Base-by-base conservation (phyloP, 2,329 filamentous ascomycete species). In the Aspergillus brunneoviolaceus region DNA sequence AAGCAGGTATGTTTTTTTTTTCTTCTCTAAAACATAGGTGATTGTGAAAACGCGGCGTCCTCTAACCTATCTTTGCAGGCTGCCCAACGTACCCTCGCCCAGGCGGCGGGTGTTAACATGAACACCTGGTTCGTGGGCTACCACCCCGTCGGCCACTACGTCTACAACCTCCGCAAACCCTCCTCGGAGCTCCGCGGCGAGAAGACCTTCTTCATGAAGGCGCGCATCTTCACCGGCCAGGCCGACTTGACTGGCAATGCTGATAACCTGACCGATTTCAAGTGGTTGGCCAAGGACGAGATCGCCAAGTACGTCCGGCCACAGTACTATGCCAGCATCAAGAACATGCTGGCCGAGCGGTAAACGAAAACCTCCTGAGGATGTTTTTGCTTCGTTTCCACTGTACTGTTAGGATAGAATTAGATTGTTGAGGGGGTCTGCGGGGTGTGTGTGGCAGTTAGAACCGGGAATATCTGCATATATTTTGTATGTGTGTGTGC, bases 101-200 rank as follows among this genome's bases (percentile, higher is more conserved):
- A 91, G 69, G 82, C 91, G 3, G 92, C 89, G 10, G 95, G 95
- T 60, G 80, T 90, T 62, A 96, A 99, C 83, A 98, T 99, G 93
- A 98, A 98, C 81, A 97, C 92, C 58, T 99, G 95, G 93, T 86
- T 98, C 68, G 90, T 99, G 55, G 94, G 92, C 62, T 92, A 92
- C 69, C 89, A 90, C 60, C 95, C 95, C 11, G 85, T 97, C 60
- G 94, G 93, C 27, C 90, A 97, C 78, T 79, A 90, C 71, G 82
- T 90, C 66, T 80, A 80, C 62, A 79, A 86, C 63, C 83, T 81
- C 82, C 83, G 67, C 67, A 75, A 69, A 68, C 81, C 72, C 74
- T 76, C 67, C 78, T 69, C 64, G 59, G 60, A 81, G 66, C 77
- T 83, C 58, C 78, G 83, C 59, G 92, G 91, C 57, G 85, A 89